Conservation (phyloP, 2,329 filamentous ascomycete species). For the Sporothrix dimorphospora region DNA sequence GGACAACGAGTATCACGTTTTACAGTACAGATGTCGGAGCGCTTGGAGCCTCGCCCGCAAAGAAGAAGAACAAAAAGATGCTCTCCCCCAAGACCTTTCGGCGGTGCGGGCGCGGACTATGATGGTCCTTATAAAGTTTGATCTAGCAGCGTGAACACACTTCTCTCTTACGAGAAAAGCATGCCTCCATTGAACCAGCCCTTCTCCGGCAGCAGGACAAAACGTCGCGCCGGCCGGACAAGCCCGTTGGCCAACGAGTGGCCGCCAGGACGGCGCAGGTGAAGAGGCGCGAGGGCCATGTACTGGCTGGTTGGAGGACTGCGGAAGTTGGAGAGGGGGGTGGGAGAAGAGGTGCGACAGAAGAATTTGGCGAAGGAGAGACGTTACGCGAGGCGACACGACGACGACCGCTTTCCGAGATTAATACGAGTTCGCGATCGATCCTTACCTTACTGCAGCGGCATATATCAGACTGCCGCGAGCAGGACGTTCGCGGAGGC, state of each 20-base stretch:
- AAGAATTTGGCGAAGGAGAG: not conserved
- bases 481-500: not conserved
- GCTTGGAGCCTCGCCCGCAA: slow-evolving; percentile 42
- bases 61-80: slow-evolving; percentile 26
- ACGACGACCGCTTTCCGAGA: not conserved
- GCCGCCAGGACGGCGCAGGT: not conserved
- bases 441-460: not conserved
- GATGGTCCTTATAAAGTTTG: slow-evolving; percentile 39
- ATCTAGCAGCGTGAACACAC: slow-evolving; percentile 38
- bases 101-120: slow-evolving; percentile 42
- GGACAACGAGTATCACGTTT: not conserved
- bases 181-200: not conserved
- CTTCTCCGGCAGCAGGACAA: slow-evolving; percentile 7
- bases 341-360: not conserved
- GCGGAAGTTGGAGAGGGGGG: not conserved
- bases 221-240: slow-evolving; percentile 17
- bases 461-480: not conserved
- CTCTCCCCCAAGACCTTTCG: slow-evolving; percentile 18
- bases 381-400: not conserved
- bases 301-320: slow-evolving; percentile 17
- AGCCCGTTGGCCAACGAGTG: not conserved
- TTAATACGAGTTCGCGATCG: not conserved
- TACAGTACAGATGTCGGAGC: slow-evolving; percentile 37
- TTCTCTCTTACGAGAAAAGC: not conserved
- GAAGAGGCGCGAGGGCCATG: not conserved